Evolutionary conservation across 345 rosid species (phyloP), one percentile per base, ranked within the genome.

Genomic region (Eucalyptus microcorys): DNA sequence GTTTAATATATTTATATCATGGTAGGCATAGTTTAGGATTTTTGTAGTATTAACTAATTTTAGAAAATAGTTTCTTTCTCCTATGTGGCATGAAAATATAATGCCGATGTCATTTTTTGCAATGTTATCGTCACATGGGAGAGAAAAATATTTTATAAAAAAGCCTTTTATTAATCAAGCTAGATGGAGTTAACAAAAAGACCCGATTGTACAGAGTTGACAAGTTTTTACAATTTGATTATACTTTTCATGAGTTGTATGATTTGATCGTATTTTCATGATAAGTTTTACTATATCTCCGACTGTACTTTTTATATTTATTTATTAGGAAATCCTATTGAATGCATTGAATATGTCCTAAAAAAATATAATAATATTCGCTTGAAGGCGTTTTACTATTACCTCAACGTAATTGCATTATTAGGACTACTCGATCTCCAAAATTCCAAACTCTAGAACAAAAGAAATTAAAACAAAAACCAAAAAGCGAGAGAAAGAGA

Each of bases 201-300:
- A 55, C 4, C 2, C 0, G 0, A 22, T 9, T 55, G 0, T 4
- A 55, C 0, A 22, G 0, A 21, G 1, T 55, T 2, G 2, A 22
- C 0, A 2, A 55, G 0, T 4, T 55, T 55, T 55, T 55, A 22
- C 1, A 8, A 22, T 0, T 8, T 21, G 11, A 53, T 55, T 22
- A 9, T 1, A 55, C 10, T 53, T 21, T 53, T 22, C 10, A 21
- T 22, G 1, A 8, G 1, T 53, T 55, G 26, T 22, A 55, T 22
- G 12, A 21, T 5, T 22, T 24, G 27, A 22, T 21, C 1, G 26
- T 0, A 55, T 4, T 22, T 55, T 22, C 2, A 55, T 22, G 1
- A 55, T 0, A 55, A 55, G 0, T 55, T 55, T 55, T 22, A 43
- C 45, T 37, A 55, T 8, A 27, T 0, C 2, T 19, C 22, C 1